Base-by-base conservation (phyloP, 208 protist species). In the Acanthamoeba lenticulata region DNA sequence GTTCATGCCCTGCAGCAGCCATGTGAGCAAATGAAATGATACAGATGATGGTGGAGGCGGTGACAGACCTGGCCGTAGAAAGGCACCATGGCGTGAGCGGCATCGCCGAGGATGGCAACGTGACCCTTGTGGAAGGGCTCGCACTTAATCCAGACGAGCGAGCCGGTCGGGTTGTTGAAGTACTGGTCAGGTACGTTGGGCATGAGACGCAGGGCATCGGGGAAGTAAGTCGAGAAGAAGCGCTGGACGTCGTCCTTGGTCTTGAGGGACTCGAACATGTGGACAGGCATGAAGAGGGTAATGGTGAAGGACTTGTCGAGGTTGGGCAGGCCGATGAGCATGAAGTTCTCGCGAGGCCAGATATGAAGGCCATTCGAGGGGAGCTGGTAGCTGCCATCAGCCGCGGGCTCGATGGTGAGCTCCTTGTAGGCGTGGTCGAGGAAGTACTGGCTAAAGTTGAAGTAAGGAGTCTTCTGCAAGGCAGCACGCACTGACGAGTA, bases 291-390 rank as follows among this genome's bases (percentile, higher is more conserved):
- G 32, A 96, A 96, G 6, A 94, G 42, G 1, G 95, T 96, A 3
- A 92, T 62, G 1, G 95, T 96, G 49, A 96, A 96, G 19, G 81
- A 85, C 45, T 67, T 69, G 69, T 93, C 88, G 3, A 94, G 92
- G 65, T 96, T 96, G 29, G 95, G 95, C 6, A 96, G 45, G 6
- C 92, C 95, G 65, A 96, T 96, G 88, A 96, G 85, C 95, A 96
- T 96, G 62, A 89, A 95, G 7, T 49, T 62, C 29, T 90, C 94
- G 62, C 95, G 60, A 42, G 95, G 95, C 95, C 95, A 96, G 42
- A 96, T 96, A 34, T 96, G 95, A 1, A 96, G 92, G 27, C 60
- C 62, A n/a, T 88, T 74, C 69, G 36, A 67, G 42, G 65, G 72
- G 17, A 94, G 38, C 42, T 52, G 74, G 55, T 79, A 94, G 47